Evolutionary conservation across 2,329 filamentous ascomycete species (phyloP).

Genomic region (Fusarium euwallaceae): DNA sequence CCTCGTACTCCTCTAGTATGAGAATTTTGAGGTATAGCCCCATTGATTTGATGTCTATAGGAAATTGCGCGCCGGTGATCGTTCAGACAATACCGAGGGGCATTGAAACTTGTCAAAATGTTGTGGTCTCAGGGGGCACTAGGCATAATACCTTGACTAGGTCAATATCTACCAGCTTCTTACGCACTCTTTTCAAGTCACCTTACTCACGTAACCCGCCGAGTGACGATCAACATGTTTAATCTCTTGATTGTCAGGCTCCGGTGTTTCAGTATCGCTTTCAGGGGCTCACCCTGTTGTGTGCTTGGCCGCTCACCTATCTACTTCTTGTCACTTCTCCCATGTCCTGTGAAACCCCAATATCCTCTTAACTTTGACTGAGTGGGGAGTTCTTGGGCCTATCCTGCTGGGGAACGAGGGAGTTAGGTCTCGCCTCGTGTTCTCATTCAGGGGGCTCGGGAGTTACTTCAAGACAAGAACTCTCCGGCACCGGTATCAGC

Average conservation of each 20-base stretch:
- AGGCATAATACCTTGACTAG: not conserved
- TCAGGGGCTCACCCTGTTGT: constrained; percentile 55
- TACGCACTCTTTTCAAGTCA: too few species aligned
- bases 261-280: not conserved
- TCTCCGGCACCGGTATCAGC: not conserved
- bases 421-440: constrained; percentile 59
- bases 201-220: too few species aligned
- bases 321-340: constrained; percentile 15
- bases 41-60: not conserved
- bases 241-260: not conserved
- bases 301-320: constrained; percentile 56
- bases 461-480: not conserved
- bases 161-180: not conserved
- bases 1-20: not conserved
- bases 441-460: constrained; percentile 50
- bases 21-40: not conserved
- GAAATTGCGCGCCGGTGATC: not conserved
- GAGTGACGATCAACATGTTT: not conserved
- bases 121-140: not conserved
- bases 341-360: constrained; percentile 44
- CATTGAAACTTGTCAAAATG: not conserved
- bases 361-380: constrained; percentile 50
- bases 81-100: not conserved
- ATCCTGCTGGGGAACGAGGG: constrained; percentile 56
- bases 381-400: constrained; percentile 57